A percentile compares a stretch with the other conserved stretches of the same genome.
Evolutionary conservation across 345 rosid genomes (phyloP).

Genomic region (Limnanthes douglasii): DNA sequence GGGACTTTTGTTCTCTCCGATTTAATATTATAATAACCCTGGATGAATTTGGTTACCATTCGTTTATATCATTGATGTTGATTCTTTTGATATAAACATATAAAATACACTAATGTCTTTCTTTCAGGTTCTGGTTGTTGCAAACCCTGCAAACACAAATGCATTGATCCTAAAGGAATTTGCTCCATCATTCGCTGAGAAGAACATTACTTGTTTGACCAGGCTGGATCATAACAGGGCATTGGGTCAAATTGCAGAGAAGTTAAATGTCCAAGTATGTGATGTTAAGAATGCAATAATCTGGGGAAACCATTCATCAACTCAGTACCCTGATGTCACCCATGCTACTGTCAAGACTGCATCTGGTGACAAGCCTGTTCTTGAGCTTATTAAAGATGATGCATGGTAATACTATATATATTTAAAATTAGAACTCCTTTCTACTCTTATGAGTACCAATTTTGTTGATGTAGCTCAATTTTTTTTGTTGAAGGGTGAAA

Average conservation of each 20-base stretch:
- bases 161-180: conserved; percentile 94
- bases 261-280: conserved; percentile 61
- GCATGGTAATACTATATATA: conserved; percentile 47
- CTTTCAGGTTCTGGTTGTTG: conserved; percentile 85
- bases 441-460: neutral
- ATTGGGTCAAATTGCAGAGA: conserved; percentile 88
- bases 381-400: conserved; percentile 79
- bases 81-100: no score
- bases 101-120: neutral
- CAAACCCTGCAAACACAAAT: conserved; percentile 98
- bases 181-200: conserved; percentile 90
- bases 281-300: conserved; percentile 89
- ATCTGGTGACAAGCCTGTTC: conserved; percentile 64
- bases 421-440: neutral
- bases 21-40: no score
- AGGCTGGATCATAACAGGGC: conserved; percentile 99
- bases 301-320: conserved; percentile 98
- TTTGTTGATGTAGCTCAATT: neutral
- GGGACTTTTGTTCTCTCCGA: no score
- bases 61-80: neutral
- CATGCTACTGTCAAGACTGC: conserved; percentile 81
- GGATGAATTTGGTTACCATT: neutral
- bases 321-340: conserved; percentile 96
- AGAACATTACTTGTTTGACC: conserved; percentile 88
- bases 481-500: conserved; percentile 41